Base-by-base conservation (phyloP, 2,329 filamentous ascomycete genomes). In the Tolypocladium tropicale region DNA sequence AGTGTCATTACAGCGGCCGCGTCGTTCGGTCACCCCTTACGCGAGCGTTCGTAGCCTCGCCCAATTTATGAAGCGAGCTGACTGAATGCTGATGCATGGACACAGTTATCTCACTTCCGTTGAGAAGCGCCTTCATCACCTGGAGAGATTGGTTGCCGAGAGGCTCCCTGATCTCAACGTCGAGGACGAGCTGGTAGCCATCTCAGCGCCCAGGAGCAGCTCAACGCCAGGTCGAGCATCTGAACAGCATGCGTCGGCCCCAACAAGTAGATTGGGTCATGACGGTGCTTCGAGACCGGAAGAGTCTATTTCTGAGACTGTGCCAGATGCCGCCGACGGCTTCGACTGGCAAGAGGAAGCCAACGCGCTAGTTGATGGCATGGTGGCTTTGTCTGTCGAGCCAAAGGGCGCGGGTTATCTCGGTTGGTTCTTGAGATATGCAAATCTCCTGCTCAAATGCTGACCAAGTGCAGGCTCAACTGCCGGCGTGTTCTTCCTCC, bases 361-460 rank as follows among this genome's bases (percentile, higher is more conserved):
- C 18, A 63, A 67, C 52, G 65, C 65, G 14, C 55, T 69, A 25
- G 64, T 64, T 2, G 70, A 71, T 61, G 69, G 69, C 21, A 71
- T 71, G 68, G 68, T 69, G 16, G 64, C 69, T 2, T 55, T 72
- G 16, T 67, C 68, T 3, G 66, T 72, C n/a, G 65, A 70, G 28
- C 68, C 68, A 1, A 67, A 64, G 37, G 69, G 69, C 10, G 61
- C 67, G 16, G 69, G 69, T 6, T 72, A 71, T 57, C 57, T 72
- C 21, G 66, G 64, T 62, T 36, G 51, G 55, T 39, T 21, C 46
- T 50, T 18, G 12, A 12, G 21, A 14, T n/a, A n/a, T 28, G 18
- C 46, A 50, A 14, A 14, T 2, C 14, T 9, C 14, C 28, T 12
- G 46, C 46, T n/a, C 10, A 18, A 14, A 32, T 50, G n/a, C 18